These are phyloP conservation scores for Violaceomyces palustris DNA, from an alignment of 1,284 basidiomycete species.

Conservation along the genomic window DNA sequence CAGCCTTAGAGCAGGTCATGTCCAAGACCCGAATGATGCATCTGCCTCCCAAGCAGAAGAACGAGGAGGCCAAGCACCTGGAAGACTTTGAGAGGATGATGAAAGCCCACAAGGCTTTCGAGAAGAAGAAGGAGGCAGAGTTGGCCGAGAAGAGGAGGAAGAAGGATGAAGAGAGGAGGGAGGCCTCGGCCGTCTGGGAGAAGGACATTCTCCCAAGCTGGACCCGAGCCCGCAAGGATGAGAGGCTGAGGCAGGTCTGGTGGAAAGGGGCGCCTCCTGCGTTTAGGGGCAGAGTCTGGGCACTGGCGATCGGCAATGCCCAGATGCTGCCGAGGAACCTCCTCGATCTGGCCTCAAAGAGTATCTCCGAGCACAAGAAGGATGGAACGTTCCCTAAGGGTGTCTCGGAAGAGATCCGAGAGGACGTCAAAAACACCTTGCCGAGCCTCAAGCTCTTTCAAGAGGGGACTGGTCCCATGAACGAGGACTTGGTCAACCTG, in stretches of 20 bases:
- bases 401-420: conserved; percentile 68
- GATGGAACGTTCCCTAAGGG: conserved; percentile 14
- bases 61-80: conserved; percentile 78
- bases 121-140: conserved; percentile 30
- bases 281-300: conserved; percentile 80
- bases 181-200: conserved; percentile 70
- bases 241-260: conserved; percentile 71
- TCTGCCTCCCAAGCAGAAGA: conserved; percentile 74
- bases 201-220: conserved; percentile 75
- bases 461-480: conserved; percentile 70
- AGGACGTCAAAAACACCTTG: conserved; percentile 75
- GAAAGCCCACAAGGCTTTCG: conserved; percentile 56
- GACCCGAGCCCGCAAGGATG: conserved; percentile 67
- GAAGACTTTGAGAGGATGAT: conserved; percentile 90
- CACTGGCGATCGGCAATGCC: conserved; percentile 78
- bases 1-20: conserved; percentile 54
- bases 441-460: conserved; percentile 83
- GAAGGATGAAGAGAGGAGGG: conserved; percentile 57
- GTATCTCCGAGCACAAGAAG: not conserved
- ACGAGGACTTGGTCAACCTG: conserved; percentile 79
- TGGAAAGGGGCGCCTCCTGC: conserved; percentile 86
- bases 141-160: conserved; percentile 17
- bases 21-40: conserved; percentile 65
- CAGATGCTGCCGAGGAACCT: conserved; percentile 63
- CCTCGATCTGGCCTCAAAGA: conserved; percentile 14